Conservation (phyloP, 2,329 filamentous ascomycete genomes). For the Colletotrichum spinosum region DNA sequence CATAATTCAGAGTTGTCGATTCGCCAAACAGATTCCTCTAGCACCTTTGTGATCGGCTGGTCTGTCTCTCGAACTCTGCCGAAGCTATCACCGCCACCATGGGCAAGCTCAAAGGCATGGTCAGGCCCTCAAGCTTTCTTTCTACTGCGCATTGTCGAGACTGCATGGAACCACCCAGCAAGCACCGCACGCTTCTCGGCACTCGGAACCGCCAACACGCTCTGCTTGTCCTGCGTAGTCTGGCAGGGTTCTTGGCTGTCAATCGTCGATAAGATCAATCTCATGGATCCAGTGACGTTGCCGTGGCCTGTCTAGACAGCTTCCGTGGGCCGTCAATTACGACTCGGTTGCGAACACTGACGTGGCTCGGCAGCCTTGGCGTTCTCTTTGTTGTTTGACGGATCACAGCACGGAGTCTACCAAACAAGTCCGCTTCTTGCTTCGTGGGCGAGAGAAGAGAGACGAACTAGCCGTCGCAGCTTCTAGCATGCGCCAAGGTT, state of each 20-base stretch:
- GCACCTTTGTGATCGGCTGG: conserved; percentile 9
- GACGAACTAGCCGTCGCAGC: neutral
- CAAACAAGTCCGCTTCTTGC: conserved; percentile 13
- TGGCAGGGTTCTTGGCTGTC: neutral
- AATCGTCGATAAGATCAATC: neutral
- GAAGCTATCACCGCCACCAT: conserved; percentile 27
- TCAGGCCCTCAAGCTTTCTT: conserved; percentile 7
- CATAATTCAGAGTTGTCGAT: conserved; percentile 15
- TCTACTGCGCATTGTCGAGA: conserved; percentile 8
- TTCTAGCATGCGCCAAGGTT: neutral
- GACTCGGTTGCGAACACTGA: conserved; percentile 20
- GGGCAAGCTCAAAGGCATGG: conserved; percentile 22
- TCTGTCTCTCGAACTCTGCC: conserved; percentile 2
- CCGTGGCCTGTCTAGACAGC: conserved; percentile 13
- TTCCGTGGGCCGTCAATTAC: neutral
- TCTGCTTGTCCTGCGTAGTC: too few relatives aligned
- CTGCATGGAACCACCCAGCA: conserved; percentile 5
- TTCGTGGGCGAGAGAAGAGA: conserved; percentile 25
- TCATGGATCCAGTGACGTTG: conserved; percentile 4
- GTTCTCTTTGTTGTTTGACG: neutral
- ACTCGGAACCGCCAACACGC: neutral
- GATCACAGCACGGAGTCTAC: neutral
- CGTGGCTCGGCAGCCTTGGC: conserved; percentile 24
- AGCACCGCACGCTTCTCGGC: conserved; percentile 8
- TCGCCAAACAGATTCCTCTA: neutral